phyloP scores from a whole-genome alignment of 257 asterid genomes.

The Nyctanthes arbortristis region DNA sequence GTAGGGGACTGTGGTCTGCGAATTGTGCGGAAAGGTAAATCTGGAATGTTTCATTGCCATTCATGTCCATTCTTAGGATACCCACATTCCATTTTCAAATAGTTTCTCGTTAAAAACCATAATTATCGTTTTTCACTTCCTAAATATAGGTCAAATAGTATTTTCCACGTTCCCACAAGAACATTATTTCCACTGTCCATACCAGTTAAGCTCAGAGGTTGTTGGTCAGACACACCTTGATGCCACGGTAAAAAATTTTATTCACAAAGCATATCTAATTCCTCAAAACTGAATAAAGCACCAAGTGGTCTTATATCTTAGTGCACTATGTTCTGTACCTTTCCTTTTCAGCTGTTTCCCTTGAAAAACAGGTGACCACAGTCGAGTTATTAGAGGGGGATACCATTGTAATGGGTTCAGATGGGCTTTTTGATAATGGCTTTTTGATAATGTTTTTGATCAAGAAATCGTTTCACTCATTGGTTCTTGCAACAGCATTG shows the following conservation, averaged over 20 bases:
- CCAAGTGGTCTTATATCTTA: neutral
- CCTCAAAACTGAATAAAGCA: too few species aligned
- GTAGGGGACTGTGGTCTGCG: constrained; percentile 90
- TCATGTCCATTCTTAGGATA: neutral
- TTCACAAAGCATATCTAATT: too few species aligned
- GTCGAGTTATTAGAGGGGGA: constrained; percentile 77
- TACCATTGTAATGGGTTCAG: constrained; percentile 71
- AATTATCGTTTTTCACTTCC: constrained; percentile 5
- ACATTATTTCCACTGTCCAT: constrained; percentile 91
- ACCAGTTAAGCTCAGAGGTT: constrained; percentile 86
- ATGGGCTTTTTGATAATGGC: constrained; percentile 87
- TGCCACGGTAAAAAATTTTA: constrained; percentile 62
- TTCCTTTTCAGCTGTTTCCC: constrained; percentile 1
- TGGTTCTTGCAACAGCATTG: constrained; percentile 34
- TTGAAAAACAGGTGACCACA: constrained; percentile 53
- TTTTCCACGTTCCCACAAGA: constrained; percentile 84
- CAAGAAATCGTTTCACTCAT: constrained; percentile 56
- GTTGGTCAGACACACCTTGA: constrained; percentile 81
- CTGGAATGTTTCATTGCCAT: neutral
- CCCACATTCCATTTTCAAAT: constrained; percentile 1
- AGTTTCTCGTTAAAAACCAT: neutral
- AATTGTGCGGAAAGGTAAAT: constrained; percentile 72
- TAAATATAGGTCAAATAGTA: constrained; percentile 55
- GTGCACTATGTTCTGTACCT: neutral
- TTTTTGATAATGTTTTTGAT: constrained; percentile 75